Conservation (phyloP, 257 asterid species). For the Sherardia arvensis region DNA sequence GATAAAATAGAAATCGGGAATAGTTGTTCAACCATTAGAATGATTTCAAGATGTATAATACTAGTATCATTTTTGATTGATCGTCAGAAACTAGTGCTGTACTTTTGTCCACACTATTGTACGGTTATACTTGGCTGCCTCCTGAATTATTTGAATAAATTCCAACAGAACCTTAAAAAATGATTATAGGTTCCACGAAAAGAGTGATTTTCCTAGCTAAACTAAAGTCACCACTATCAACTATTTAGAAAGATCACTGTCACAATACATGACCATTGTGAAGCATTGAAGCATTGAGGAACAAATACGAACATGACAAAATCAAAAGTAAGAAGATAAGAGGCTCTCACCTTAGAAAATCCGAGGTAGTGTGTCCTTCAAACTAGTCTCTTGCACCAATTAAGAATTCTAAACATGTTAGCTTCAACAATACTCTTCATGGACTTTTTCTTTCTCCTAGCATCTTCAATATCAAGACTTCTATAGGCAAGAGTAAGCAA, state of each 20-base stretch:
- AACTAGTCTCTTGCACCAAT: constrained; percentile 49
- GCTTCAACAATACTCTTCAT: constrained; percentile 52
- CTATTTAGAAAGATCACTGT: not conserved
- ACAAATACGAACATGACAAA: not conserved
- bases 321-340: not conserved
- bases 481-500: constrained; percentile 88
- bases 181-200: not conserved
- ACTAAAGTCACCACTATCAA: not conserved
- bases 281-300: not conserved
- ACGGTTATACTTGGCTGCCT: not conserved
- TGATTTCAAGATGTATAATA: not conserved
- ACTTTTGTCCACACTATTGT: not conserved
- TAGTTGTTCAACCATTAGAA: not conserved
- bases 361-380: constrained; percentile 14
- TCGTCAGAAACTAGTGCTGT: not conserved
- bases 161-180: not conserved
- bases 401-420: constrained; percentile 40
- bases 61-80: not conserved
- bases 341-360: not conserved
- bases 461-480: constrained; percentile 78
- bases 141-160: not conserved
- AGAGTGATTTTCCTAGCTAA: not conserved
- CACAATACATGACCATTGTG: not conserved
- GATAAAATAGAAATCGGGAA: not conserved
- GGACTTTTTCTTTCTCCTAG: constrained; percentile 37